Conservation (phyloP, 306 rosid genomes). For the Styphnolobium japonicum region DNA sequence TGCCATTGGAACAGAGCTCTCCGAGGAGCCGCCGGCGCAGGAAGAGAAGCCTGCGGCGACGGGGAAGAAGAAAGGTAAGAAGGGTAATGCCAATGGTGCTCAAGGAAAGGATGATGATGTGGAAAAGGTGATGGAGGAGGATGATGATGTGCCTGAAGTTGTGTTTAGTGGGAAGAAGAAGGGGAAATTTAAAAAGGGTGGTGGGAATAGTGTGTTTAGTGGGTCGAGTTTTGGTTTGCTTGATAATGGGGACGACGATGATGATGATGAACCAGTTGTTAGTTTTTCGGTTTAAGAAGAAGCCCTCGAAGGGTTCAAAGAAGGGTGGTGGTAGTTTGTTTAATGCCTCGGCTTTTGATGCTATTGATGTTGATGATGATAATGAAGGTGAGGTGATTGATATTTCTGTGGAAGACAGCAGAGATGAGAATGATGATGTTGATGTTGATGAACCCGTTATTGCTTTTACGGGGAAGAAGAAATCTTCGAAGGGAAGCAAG, state of each 20-base stretch:
- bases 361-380: constrained; percentile 52
- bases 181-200: constrained; percentile 72
- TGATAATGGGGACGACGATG: constrained; percentile 28
- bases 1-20: constrained; percentile 58
- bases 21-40: constrained; percentile 53
- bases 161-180: constrained; percentile 79
- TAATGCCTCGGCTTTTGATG: constrained; percentile 47
- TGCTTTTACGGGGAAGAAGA: constrained; percentile 70
- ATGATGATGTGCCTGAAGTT: constrained; percentile 47
- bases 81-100: constrained; percentile 51
- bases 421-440: constrained; percentile 32
- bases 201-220: constrained; percentile 49
- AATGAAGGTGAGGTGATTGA: constrained; percentile 46
- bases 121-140: constrained; percentile 32
- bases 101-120: constrained; percentile 16
- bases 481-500: constrained; percentile 63
- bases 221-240: constrained; percentile 66
- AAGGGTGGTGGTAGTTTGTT: constrained; percentile 57
- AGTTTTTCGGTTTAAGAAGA: constrained; percentile 69
- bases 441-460: constrained; percentile 54
- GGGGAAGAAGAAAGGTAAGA: constrained; percentile 80
- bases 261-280: constrained; percentile 35
- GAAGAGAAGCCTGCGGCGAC: constrained; percentile 47
- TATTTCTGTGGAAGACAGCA: constrained; percentile 25
- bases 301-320: constrained; percentile 50